Conservation (phyloP, 1,139 yeast species). For the Yamadazyma buinensis region DNA sequence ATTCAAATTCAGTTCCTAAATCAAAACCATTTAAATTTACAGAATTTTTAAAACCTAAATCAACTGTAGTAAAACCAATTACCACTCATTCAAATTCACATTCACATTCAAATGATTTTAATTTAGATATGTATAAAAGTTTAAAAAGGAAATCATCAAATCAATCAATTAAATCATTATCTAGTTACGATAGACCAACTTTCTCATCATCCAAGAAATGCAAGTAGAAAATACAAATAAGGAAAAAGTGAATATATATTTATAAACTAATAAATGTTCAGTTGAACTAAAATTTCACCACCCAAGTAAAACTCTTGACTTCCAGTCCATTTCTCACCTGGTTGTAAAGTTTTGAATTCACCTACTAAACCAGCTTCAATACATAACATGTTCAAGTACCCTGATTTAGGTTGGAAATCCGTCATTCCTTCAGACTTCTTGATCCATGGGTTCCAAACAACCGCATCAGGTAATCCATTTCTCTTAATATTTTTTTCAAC, state of each 20-base stretch:
- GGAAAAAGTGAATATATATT: not conserved
- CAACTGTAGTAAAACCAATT: conserved; percentile 2
- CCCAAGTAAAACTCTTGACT: conserved; percentile 33
- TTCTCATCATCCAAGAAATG: conserved; percentile 44
- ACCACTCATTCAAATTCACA: not conserved
- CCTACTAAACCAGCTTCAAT: conserved; percentile 90
- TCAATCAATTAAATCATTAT: conserved; percentile 4
- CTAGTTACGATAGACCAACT: conserved; percentile 37
- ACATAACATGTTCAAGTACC: conserved; percentile 85
- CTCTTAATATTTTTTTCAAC: conserved; percentile 66
- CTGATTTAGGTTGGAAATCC: conserved; percentile 83
- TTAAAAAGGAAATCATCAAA: conserved; percentile 3
- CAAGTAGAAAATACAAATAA: not conserved
- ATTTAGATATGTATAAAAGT: not conserved
- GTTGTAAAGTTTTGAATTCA: conserved; percentile 54
- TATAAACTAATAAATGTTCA: conserved; percentile 29
- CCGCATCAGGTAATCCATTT: conserved; percentile 74
- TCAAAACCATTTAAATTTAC: no score
- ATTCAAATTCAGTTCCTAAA: no score
- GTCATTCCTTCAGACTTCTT: conserved; percentile 74
- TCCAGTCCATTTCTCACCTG: conserved; percentile 69
- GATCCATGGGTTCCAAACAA: conserved; percentile 98
- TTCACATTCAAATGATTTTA: not conserved
- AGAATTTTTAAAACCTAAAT: conserved; percentile 4
- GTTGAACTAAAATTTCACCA: conserved; percentile 44